A percentile compares a stretch with the other conserved stretches of the same genome.
phyloP scores from a whole-genome alignment of 2,329 filamentous ascomycete species.

The Epichloe coenophiala region DNA sequence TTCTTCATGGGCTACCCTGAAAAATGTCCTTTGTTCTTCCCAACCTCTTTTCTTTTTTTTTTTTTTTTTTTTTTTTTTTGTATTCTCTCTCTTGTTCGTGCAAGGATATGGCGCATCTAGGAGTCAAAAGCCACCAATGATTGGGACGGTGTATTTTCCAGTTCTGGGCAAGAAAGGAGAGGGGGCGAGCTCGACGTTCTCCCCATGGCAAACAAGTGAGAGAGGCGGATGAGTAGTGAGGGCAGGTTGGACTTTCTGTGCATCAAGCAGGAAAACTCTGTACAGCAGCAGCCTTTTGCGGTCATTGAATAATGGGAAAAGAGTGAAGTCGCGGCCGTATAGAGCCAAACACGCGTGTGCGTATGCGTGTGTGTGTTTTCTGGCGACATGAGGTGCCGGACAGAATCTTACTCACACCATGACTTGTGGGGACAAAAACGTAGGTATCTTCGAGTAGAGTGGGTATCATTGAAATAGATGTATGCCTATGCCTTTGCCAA shows the following conservation, averaged over 20 bases:
- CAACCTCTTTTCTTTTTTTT: too few relatives aligned
- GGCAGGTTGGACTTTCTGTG: neutral
- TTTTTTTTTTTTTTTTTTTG: neutral
- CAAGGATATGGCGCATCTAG: constrained; percentile 2
- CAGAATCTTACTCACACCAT: neutral
- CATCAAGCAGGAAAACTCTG: neutral
- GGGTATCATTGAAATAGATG: neutral
- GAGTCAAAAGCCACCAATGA: neutral
- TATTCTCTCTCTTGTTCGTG: neutral
- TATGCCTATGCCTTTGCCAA: neutral
- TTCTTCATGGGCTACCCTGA: neutral
- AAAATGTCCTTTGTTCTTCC: neutral
- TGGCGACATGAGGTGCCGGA: neutral
- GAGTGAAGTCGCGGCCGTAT: neutral
- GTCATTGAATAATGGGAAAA: neutral
- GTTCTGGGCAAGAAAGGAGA: neutral
- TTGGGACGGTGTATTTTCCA: neutral
- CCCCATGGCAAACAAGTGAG: neutral
- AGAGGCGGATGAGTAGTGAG: neutral
- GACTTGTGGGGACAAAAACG: neutral
- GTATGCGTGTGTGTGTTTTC: neutral
- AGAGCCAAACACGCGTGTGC: neutral
- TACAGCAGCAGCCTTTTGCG: constrained; percentile 1
- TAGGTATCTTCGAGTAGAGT: neutral
- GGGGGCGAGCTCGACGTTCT: neutral